Evolutionary conservation across 2,329 filamentous ascomycete species (phyloP).

Genomic region (Apiospora kogelbergensis): DNA sequence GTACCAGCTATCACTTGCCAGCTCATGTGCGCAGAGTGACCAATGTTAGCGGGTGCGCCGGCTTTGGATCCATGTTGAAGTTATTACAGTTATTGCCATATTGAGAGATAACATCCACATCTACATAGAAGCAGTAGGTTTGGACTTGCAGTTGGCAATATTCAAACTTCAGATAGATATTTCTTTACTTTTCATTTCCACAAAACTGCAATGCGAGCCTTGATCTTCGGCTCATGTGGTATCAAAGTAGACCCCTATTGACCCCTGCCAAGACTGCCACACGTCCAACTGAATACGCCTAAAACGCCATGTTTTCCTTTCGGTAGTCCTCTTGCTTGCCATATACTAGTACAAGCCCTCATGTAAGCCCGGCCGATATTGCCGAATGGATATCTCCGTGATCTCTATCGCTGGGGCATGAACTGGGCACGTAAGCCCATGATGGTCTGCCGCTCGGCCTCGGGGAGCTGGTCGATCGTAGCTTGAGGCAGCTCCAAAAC

Average conservation of each 20-base stretch:
- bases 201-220: not conserved
- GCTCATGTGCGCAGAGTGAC: no score
- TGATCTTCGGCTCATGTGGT: not conserved
- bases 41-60: no score
- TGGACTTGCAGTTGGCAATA: not conserved
- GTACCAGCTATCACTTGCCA: not conserved
- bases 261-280: not conserved
- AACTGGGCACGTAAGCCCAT: slow-evolving; percentile 71
- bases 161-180: not conserved
- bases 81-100: not conserved
- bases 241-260: slow-evolving; percentile 1
- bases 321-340: not conserved
- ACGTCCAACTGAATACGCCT: slow-evolving; percentile 4
- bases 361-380: not conserved
- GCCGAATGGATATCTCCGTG: not conserved
- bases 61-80: no score
- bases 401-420: not conserved
- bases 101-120: not conserved
- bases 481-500: slow-evolving; percentile 79
- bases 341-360: not conserved
- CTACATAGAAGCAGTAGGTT: not conserved
- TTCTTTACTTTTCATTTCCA: not conserved
- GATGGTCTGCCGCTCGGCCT: slow-evolving; percentile 75
- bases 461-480: slow-evolving; percentile 76
- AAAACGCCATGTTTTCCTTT: slow-evolving; percentile 1